Base-by-base conservation (phyloP, 2,329 filamentous ascomycete genomes). In the Paramyrothecium sp. region DNA sequence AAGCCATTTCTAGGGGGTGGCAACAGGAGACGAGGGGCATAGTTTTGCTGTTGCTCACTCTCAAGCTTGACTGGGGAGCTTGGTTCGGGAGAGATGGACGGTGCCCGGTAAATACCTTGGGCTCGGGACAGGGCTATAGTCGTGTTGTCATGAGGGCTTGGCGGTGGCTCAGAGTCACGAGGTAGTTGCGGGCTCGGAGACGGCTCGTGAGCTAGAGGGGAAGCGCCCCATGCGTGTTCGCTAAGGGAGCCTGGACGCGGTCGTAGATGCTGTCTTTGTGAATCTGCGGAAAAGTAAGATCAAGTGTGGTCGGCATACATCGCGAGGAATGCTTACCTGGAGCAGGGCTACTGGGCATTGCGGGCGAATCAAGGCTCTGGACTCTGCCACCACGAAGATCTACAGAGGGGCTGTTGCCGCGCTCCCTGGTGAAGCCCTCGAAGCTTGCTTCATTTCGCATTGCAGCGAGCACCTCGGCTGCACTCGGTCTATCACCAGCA, bases 391-490 rank as follows among this genome's bases (percentile, higher is more conserved):
- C 72, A 3, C 75, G 71, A 4, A 84, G 61, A 2, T 74, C 74
- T 2, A 78, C 63, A 4, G 73, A 61, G 34, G 79, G 72, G 26
- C 71, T 74, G 3, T 72, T 54, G 38, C 58, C 53, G 21, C 73
- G 68, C 23, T 69, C 65, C 51, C 72, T 73, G 52, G 73, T 68
- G 20, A 78, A 64, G 12, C 74, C 73, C 44, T 82, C 78, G 51
- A 81, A 68, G 48, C 70, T 75, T 63, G 73, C 84, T 76, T 90
- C 88, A 41, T 84, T 87, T 63, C 89, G 88, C 73, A 97, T 91
- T 2, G 86, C 90, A 11, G 81, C 81, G 44, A 98, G 73, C 2
- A 99, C 94, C 57, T 98, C 93, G 50, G 87, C 90, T 1, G 95
- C 93, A 49, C 87, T 91, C 0, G 95, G 95, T 7, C 95, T 82